Evolutionary conservation across 164 flowering plant species (phyloP), one percentile per base, ranked within the genome.

Genomic region (Piper betle): DNA sequence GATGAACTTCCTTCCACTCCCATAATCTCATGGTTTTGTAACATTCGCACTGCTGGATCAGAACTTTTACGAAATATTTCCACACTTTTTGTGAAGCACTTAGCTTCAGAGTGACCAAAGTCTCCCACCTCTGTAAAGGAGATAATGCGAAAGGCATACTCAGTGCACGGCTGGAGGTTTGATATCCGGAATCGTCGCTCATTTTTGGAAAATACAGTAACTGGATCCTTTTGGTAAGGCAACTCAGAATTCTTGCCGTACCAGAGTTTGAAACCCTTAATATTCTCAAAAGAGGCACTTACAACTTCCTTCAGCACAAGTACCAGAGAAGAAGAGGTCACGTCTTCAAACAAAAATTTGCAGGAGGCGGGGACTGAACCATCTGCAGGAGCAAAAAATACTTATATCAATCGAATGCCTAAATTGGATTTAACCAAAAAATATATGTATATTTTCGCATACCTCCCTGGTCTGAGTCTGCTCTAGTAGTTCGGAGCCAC

Each of bases 351-450:
- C 63, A 80, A 72, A 62, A 94, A 81, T 76, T 76, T 83, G 87
- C 97, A 91, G 62, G 99, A 97, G 72, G 96, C 87, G 56, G 97
- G 97, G 62, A 81, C 87, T 60, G 96, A 88, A 85, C 78, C 87
- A 73, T 80, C 96, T 88, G 89, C 82, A 65, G 52, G 59, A 62
- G 17, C 17, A 38, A 18, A 33, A 15, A 6, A 58, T 15, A 16
- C 37, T 10, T 43, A 33, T 13, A 39, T 17, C 39, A 6, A 25
- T 15, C 1, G 19, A 38, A 38, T 38, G 16, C 16, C 17, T 10
- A n/a, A 33, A 13, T 25, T 17, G 9, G 15, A 46, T 10, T 8
- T 16, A 16, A 4, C 18, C 16, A 6, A 18, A 39, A 38, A 39
- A 16, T 3, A 4, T 15, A n/a, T 11, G 7, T 0, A 25, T 15